Base-by-base conservation (phyloP, 352 stramenopile species). In the Globisporangium megalacanthum region DNA sequence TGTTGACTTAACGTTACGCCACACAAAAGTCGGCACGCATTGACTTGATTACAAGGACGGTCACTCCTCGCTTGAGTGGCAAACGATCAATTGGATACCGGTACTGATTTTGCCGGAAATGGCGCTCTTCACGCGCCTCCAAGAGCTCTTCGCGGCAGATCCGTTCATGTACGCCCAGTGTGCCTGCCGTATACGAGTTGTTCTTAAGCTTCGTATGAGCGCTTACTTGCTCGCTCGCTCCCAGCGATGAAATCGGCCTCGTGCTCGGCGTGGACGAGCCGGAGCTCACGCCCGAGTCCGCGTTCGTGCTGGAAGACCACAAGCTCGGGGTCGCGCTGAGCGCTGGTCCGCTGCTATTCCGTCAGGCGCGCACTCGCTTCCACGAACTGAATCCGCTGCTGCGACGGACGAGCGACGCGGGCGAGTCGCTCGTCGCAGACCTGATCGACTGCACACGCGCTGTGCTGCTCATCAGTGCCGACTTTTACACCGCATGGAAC, bases 401-500 rank as follows among this genome's bases (percentile, higher is more conserved):
- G 11, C 55, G 11, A 29, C 22, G 29, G 10, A 6, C 47, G 9
- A 17, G 5, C 19, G 52, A 60, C 7, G 47, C 58, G 11, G 48
- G 37, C 14, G 42, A 25, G 0, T 45, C 69, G 11, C 55, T 67
- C 29, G 52, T 35, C 4, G 36, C 36, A 4, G 63, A 82, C 56
- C 60, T 90, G 48, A 52, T 85, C 44, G 63, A 75, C 36, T 79
- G 70, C 60, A 84, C 80, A 7, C 75, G 81, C 9, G 77, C 73
- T 6, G 74, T 92, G 59, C 57, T 94, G 54, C 73, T 92, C 44
- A 79, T 94, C 49, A 86, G 69, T 36, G 81, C 81, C 33, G 83
- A 94, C 63, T 94, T 86, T 56, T 92, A 94, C 64, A 86, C 83
- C n/a, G 83, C 81, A 17, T 94, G 79, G 80, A 94, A 94, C 58